phyloP scores from a whole-genome alignment of 2,329 filamentous ascomycete genomes.

The Xylaria polymorpha region DNA sequence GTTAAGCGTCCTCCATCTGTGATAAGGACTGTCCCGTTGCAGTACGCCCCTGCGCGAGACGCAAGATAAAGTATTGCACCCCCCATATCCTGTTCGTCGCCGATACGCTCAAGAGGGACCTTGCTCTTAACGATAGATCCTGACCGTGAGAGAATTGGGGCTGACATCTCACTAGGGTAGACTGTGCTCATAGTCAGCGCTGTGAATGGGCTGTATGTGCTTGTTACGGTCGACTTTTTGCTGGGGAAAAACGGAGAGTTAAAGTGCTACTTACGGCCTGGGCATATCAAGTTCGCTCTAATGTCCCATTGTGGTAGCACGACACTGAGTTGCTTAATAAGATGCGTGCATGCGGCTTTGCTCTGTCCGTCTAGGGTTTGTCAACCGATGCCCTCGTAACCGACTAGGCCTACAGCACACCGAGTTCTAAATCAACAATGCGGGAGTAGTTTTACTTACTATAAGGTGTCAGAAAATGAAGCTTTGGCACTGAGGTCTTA shows the following conservation, averaged over 20 bases:
- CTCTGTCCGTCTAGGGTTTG: conserved; percentile 68
- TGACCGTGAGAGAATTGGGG: conserved; percentile 57
- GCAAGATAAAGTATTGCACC: conserved; percentile 74
- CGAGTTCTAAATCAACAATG: background rate
- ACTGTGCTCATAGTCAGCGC: conserved; percentile 53
- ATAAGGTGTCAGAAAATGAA: conserved; percentile 18
- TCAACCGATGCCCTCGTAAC: conserved; percentile 9
- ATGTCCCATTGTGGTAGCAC: conserved; percentile 72
- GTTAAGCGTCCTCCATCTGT: conserved; percentile 72
- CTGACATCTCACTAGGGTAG: conserved; percentile 71
- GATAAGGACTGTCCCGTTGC: conserved; percentile 72
- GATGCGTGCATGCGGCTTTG: conserved; percentile 79
- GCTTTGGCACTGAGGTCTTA: background rate
- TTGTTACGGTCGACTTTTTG: background rate
- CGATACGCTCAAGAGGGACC: conserved; percentile 69
- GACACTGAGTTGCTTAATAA: conserved; percentile 77
- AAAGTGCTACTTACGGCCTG: conserved; percentile 58
- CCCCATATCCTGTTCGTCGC: conserved; percentile 71
- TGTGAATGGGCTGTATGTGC: background rate
- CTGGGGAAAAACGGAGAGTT: background rate
- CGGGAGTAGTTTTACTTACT: conserved; percentile 29
- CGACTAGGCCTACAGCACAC: background rate
- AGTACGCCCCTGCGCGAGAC: conserved; percentile 71
- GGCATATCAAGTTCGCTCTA: conserved; percentile 58
- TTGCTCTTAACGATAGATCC: conserved; percentile 54